Evolutionary conservation across 2,329 filamentous ascomycete species (phyloP), one percentile per base, ranked within the genome.

Genomic region (Pochonia chlamydosporia): DNA sequence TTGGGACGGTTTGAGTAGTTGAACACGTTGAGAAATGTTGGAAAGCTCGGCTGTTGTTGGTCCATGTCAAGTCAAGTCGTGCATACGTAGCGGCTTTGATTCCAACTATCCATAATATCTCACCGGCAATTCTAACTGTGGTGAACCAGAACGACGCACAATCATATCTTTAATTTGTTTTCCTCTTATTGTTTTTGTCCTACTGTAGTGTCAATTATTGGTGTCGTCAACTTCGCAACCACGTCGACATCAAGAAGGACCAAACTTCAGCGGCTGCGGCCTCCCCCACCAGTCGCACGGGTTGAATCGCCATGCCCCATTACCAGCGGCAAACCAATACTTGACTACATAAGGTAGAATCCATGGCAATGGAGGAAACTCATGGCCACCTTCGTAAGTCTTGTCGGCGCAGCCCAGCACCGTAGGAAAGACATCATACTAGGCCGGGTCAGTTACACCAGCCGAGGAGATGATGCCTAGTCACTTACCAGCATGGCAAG

Each of bases 301-400:
- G 43, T 53, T 54, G 41, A 63, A 63, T 11, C 56, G 51, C 60
- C 60, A 63, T 13, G 53, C 57, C 10, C 54, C 56, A 24, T 52
- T 62, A 41, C 48, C 54, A 44, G 42, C 44, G 24, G 25, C 59
- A 49, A 52, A 59, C 46, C 18, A 53, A 40, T 56, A 57, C 24
- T 61, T 54, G 16, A 61, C 47, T 24, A 60, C 20, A 30, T 59
- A 60, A 1, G 56, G 53, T 36, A 57, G 48, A 8, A 56, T 14
- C 35, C 43, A 46, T 3, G 52, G 56, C 9, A 59, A 45, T 1
- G 55, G 49, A 3, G 61, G 61, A 43, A 58, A 63, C 1, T 40
- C 42, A 13, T 53, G 42, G 44, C 56, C 42, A 44, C 57, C 48
- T 49, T 57, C 53, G 49, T 59, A 56, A 8, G 60, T 60, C 9